These are phyloP conservation scores for Fennellomyces sp. DNA, from an alignment of 371 early-diverging fungal species.

Conservation along the genomic window DNA sequence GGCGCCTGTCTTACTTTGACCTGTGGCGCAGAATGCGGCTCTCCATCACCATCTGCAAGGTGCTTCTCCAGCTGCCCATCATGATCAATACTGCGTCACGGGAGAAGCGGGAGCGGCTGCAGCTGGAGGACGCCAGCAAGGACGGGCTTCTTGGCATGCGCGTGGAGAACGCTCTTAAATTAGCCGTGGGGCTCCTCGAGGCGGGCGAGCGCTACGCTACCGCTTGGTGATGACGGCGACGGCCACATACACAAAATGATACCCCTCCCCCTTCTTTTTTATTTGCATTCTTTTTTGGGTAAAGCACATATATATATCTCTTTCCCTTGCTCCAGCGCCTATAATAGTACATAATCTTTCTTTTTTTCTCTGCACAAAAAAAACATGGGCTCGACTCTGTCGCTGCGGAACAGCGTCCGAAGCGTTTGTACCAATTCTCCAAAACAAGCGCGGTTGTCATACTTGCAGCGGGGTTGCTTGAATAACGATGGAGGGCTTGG, in stretches of 20 bases:
- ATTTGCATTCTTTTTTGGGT: background rate
- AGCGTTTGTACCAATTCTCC: no score
- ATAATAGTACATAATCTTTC: no score
- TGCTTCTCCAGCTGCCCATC: conserved; percentile 60
- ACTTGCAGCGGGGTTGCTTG: no score
- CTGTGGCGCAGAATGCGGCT: conserved; percentile 60
- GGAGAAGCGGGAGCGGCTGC: conserved; percentile 27
- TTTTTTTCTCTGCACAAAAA: no score
- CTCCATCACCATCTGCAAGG: conserved; percentile 59
- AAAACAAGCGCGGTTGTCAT: no score
- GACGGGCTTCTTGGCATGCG: conserved; percentile 50
- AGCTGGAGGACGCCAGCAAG: conserved; percentile 19
- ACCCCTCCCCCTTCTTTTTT: no score
- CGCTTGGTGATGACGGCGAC: background rate
- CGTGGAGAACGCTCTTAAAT: conserved; percentile 54
- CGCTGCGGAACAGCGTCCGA: no score
- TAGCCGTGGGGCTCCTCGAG: conserved; percentile 58
- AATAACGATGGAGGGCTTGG: no score
- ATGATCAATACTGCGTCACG: conserved; percentile 52
- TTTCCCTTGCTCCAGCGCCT: no score
- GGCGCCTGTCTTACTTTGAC: conserved; percentile 60
- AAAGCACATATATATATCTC: background rate
- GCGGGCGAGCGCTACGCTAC: conserved; percentile 55
- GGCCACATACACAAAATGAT: no score
- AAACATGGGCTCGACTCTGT: no score